These are phyloP conservation scores for Penicillium capsulatum DNA, from an alignment of 2,329 filamentous ascomycete species.

Conservation along the genomic window DNA sequence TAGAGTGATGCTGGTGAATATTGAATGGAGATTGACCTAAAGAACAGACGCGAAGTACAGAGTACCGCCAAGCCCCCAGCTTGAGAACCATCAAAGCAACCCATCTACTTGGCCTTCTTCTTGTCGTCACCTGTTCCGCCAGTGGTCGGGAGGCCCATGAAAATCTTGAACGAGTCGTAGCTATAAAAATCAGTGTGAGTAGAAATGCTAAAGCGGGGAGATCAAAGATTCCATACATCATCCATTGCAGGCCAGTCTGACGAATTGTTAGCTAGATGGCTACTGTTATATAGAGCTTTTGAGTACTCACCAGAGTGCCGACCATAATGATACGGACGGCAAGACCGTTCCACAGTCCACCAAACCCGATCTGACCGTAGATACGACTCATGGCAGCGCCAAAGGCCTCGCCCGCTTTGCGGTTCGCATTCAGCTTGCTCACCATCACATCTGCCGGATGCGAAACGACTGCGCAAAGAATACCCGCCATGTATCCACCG, in stretches of 20 bases:
- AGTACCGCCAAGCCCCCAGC: too few relatives aligned
- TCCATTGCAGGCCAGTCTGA: constrained; percentile 79
- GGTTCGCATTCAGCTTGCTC: constrained; percentile 80
- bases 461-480: constrained; percentile 77
- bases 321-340: constrained; percentile 88
- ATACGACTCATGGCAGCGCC: constrained; percentile 72
- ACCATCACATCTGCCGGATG: constrained; percentile 87
- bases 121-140: constrained; percentile 57
- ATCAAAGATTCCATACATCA: constrained; percentile 64
- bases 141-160: constrained; percentile 81
- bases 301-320: constrained; percentile 54
- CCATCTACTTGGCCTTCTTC: constrained; percentile 19
- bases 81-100: too few relatives aligned
- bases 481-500: constrained; percentile 81
- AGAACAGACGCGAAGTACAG: too few relatives aligned
- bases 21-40: too few relatives aligned
- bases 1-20: too few relatives aligned
- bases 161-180: constrained; percentile 79
- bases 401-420: constrained; percentile 71
- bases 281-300: neutral
- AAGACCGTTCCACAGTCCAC: constrained; percentile 86
- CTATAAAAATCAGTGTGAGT: constrained; percentile 28
- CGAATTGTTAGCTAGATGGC: constrained; percentile 15
- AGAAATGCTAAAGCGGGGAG: neutral
- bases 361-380: constrained; percentile 81